Evolutionary conservation across 2,329 filamentous ascomycete species (phyloP), one percentile per base, ranked within the genome.

Genomic region (Basipetospora chlamydospora): DNA sequence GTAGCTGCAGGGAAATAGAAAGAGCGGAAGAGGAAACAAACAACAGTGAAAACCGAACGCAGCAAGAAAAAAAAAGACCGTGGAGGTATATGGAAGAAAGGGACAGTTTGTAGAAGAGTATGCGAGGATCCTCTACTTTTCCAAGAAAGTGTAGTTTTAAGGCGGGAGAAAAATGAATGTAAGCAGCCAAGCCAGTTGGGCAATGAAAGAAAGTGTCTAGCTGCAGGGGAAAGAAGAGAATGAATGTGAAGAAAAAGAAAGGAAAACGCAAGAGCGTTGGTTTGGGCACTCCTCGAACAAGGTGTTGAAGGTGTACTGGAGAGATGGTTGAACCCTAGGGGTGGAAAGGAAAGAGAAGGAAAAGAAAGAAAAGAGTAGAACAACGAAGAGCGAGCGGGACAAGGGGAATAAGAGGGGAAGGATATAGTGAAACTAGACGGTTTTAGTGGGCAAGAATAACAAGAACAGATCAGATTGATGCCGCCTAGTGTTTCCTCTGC

Each of bases 121-220:
- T 13, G 16, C 23, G 18, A 15, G 28, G 33, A 36, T 21, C 33
- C 41, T 39, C 28, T n/a, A n/a, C n/a, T n/a, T n/a, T n/a, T 34
- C 32, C 33, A 40, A 40, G 37, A 34, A 18, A 26, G 23, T 6
- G 30, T 30, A 33, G n/a, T 26, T 33, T 34, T 32, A n/a, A 39
- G 25, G 18, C 15, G 26, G 26, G 33, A 21, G 38, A 39, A 42
- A 64, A 70, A 71, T 57, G 63, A 68, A 56, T 54, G 65, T 63
- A 60, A 63, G 63, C 61, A 68, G 64, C 67, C 66, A 69, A 69
- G 59, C 64, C 64, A 67, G 65, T 68, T 67, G 64, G 63, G 48
- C 52, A 49, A 53, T 58, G 49, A 59, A 59, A 52, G 52, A 57
- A 54, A 49, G 51, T 53, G 50, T 28, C 39, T 34, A 40, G 39